Conservation (phyloP, 2,329 filamentous ascomycete genomes). For the Nemania sp. region DNA sequence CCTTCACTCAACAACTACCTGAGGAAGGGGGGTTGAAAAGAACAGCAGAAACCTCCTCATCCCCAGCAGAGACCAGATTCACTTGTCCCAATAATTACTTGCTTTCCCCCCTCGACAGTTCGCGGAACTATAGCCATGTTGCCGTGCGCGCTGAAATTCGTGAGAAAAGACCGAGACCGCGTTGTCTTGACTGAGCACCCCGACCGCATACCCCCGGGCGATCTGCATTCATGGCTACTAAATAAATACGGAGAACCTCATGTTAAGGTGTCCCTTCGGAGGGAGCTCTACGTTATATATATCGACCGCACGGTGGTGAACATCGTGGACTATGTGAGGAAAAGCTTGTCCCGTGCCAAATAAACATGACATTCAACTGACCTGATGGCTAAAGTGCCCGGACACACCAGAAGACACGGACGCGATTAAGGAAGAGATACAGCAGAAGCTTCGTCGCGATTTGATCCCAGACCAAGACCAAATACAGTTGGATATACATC, state of each 20-base stretch:
- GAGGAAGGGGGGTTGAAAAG: neutral
- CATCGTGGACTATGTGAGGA: neutral
- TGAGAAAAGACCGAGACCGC: constrained; percentile 11
- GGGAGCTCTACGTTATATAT: constrained; percentile 12
- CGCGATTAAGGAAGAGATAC: neutral
- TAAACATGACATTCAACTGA: neutral
- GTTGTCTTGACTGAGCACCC: constrained; percentile 3
- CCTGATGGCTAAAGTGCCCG: neutral
- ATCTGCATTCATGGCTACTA: neutral
- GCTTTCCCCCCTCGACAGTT: neutral
- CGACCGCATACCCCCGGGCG: neutral
- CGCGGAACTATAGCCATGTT: neutral
- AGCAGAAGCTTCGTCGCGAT: constrained; percentile 6
- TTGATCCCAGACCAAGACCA: constrained; percentile 3
- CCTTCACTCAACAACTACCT: neutral
- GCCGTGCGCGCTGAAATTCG: neutral
- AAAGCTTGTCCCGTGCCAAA: neutral
- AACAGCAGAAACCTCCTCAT: neutral
- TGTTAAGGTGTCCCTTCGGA: neutral
- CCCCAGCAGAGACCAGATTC: neutral
- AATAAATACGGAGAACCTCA: neutral
- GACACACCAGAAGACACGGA: constrained; percentile 1
- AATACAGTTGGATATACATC: constrained; percentile 7
- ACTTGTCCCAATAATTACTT: neutral
- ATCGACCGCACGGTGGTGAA: constrained; percentile 12